Evolutionary conservation across 2,329 filamentous ascomycete species (phyloP).

Genomic region (Metarhizium robertsii): DNA sequence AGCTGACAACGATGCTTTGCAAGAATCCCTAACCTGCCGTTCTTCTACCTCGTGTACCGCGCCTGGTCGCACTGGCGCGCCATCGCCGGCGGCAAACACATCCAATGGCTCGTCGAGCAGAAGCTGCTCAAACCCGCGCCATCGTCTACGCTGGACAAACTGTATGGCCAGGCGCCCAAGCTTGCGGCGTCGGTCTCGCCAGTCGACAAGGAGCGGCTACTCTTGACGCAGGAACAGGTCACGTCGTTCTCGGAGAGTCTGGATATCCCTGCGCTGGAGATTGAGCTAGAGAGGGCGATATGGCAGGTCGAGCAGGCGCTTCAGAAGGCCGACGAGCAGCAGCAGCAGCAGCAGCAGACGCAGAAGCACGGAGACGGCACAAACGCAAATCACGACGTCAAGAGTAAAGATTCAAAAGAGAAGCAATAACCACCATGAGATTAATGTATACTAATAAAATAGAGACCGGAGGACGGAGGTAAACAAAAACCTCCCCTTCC

Average conservation of each 20-base stretch:
- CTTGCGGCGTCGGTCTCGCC: conserved; percentile 9
- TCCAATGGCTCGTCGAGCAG: conserved; percentile 71
- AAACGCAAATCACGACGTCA: neutral
- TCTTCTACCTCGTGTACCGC: conserved; percentile 90
- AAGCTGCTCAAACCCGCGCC: conserved; percentile 58
- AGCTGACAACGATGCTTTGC: too few species aligned
- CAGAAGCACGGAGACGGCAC: neutral
- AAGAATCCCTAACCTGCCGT: conserved; percentile 86
- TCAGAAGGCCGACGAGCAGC: conserved; percentile 21
- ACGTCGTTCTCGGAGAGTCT: conserved; percentile 51
- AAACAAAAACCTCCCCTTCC: neutral
- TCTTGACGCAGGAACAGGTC: conserved; percentile 44
- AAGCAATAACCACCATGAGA: conserved; percentile 3
- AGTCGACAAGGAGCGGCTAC: conserved; percentile 21
- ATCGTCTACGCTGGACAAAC: conserved; percentile 59
- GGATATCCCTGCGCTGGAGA: conserved; percentile 58
- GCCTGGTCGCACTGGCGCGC: conserved; percentile 91
- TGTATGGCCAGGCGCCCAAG: conserved; percentile 52
- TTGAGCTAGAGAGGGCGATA: conserved; percentile 67
- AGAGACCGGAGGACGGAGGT: neutral
- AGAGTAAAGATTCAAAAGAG: neutral
- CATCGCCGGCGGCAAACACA: conserved; percentile 71
- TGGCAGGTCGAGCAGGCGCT: conserved; percentile 57
- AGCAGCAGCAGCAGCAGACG: conserved; percentile 3
- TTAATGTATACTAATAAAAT: conserved; percentile 7